Conservation (phyloP, 352 stramenopile species). For the Globisporangium okanoganense region DNA sequence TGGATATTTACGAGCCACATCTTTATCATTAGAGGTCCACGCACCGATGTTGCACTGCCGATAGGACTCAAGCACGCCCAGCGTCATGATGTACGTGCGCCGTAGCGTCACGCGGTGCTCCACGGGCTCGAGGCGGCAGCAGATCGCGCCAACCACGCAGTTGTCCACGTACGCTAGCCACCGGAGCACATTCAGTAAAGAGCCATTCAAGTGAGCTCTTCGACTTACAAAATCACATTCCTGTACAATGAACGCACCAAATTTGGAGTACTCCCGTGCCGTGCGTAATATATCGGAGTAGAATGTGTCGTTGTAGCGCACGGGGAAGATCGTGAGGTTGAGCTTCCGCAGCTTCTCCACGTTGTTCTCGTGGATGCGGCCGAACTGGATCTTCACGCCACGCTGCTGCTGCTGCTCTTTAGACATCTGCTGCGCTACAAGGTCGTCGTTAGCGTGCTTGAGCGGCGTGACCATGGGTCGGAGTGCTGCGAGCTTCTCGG, state of each 20-base stretch:
- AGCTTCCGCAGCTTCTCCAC: constrained; percentile 81
- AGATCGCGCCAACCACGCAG: constrained; percentile 87
- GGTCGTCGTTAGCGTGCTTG: not conserved
- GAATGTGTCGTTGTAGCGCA: constrained; percentile 91
- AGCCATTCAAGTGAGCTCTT: not conserved
- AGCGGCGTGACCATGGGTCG: not conserved
- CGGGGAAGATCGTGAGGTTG: constrained; percentile 90
- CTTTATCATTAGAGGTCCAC: not conserved
- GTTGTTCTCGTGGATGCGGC: constrained; percentile 56
- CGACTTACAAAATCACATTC: too few species aligned
- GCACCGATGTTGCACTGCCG: constrained; percentile 75
- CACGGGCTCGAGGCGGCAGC: constrained; percentile 73
- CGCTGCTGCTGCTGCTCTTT: constrained; percentile 6
- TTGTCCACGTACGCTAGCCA: constrained; percentile 67
- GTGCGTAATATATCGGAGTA: constrained; percentile 88
- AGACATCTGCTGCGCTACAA: not conserved
- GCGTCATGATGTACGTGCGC: constrained; percentile 94
- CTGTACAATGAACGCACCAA: constrained; percentile 24
- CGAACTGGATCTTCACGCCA: constrained; percentile 35
- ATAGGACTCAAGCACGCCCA: constrained; percentile 89
- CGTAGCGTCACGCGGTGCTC: constrained; percentile 18
- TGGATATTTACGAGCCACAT: not conserved
- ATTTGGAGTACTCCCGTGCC: constrained; percentile 42
- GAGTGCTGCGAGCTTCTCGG: constrained; percentile 5
- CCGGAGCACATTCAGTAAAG: not conserved